phyloP scores from a whole-genome alignment of 2,329 filamentous ascomycete genomes.

The Diaporthe vaccinii region DNA sequence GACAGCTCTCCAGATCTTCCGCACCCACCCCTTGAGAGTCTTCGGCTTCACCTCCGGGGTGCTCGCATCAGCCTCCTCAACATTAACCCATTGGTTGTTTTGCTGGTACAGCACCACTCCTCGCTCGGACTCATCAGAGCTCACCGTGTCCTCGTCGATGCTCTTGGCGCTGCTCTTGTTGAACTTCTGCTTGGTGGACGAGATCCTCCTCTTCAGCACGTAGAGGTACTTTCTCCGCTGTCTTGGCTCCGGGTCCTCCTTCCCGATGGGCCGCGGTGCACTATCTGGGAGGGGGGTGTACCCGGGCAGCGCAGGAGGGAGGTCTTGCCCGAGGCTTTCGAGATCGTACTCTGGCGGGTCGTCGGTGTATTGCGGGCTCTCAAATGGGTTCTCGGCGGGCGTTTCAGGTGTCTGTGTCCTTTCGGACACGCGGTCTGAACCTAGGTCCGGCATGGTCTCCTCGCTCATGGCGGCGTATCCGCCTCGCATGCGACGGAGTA shows the following conservation, averaged over 20 bases:
- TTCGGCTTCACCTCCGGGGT: neutral
- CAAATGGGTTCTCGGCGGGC: neutral
- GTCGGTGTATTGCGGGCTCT: neutral
- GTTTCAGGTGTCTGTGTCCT: neutral
- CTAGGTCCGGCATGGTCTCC: neutral
- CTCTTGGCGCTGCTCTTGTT: conserved; percentile 20
- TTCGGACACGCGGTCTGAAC: conserved; percentile 15
- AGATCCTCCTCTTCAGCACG: conserved; percentile 31
- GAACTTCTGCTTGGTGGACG: conserved; percentile 16
- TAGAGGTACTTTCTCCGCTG: conserved; percentile 31
- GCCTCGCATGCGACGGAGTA: conserved; percentile 24
- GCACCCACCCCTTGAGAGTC: conserved; percentile 23
- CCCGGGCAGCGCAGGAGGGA: conserved; percentile 11
- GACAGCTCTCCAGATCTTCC: conserved; percentile 7
- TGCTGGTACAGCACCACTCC: conserved; percentile 33
- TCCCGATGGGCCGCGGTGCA: neutral
- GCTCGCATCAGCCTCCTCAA: neutral
- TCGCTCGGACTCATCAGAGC: conserved; percentile 21
- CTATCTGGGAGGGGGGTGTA: conserved; percentile 21
- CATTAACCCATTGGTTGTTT: conserved; percentile 16
- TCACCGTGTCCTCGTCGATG: conserved; percentile 3
- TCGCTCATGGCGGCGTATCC: conserved; percentile 28
- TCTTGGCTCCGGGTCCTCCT: conserved; percentile 12
- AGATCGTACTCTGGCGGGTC: conserved; percentile 22
- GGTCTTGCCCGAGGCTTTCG: neutral